Conservation (phyloP, 352 stramenopile genomes). For the Phytophthora gonapodyides region DNA sequence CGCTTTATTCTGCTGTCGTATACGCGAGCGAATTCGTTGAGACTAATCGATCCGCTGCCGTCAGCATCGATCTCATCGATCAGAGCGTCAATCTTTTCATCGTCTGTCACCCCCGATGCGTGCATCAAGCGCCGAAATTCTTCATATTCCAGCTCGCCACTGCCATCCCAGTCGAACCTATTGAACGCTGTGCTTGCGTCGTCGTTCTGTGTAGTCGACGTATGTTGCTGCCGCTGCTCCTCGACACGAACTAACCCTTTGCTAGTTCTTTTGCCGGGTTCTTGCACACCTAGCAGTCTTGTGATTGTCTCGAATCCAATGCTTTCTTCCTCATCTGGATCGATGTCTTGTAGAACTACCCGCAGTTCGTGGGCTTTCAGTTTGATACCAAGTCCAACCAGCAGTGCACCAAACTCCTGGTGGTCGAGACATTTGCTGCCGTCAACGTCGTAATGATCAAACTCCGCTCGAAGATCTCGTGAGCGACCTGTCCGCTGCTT, state of each 20-base stretch:
- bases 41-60: slow-evolving; percentile 43
- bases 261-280: not conserved
- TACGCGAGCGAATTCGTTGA: slow-evolving; percentile 45
- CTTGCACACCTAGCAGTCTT: slow-evolving; percentile 24
- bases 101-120: slow-evolving; percentile 49
- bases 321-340: slow-evolving; percentile 46
- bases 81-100: slow-evolving; percentile 48
- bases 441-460: slow-evolving; percentile 56
- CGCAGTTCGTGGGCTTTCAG: slow-evolving; percentile 48
- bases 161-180: slow-evolving; percentile 49
- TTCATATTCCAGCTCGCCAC: slow-evolving; percentile 51
- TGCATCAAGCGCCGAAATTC: slow-evolving; percentile 61
- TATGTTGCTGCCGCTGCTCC: slow-evolving; percentile 3
- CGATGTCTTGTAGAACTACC: slow-evolving; percentile 43
- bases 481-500: slow-evolving; percentile 19
- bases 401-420: slow-evolving; percentile 62
- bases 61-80: slow-evolving; percentile 53
- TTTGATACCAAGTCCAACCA: slow-evolving; percentile 62
- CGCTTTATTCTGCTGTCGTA: slow-evolving; percentile 30
- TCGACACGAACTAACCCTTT: slow-evolving; percentile 6
- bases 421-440: slow-evolving; percentile 55
- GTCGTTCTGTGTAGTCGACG: slow-evolving; percentile 1
- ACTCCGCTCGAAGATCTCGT: slow-evolving; percentile 42
- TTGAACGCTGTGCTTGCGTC: slow-evolving; percentile 35
- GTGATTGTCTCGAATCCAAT: slow-evolving; percentile 58